A percentile compares a stretch with the other conserved stretches of the same genome.
These are phyloP conservation scores for Biscogniauxia sp. DNA, from an alignment of 2,329 filamentous ascomycete species.

Conservation along the genomic window DNA sequence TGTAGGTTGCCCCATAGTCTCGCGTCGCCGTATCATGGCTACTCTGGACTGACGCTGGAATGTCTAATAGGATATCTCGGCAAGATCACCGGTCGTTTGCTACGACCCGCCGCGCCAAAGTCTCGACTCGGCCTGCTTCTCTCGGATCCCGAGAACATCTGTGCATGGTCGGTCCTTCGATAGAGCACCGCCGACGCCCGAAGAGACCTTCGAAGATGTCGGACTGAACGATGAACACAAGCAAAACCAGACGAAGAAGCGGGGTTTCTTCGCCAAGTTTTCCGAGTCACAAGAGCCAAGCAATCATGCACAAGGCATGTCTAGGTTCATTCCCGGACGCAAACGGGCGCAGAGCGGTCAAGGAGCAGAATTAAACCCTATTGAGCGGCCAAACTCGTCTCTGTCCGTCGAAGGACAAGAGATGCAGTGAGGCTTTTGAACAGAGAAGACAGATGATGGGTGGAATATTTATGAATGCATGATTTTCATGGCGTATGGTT, in stretches of 20 bases:
- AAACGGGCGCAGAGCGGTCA: slow-evolving; percentile 35
- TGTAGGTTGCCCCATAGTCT: slow-evolving; percentile 53
- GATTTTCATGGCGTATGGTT: slow-evolving; percentile 22
- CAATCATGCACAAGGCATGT: slow-evolving; percentile 27
- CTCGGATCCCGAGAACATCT: slow-evolving; percentile 61
- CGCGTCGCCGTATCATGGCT: neutral
- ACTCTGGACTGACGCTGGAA: slow-evolving; percentile 5
- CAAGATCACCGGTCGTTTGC: slow-evolving; percentile 70
- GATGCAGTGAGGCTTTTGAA: slow-evolving; percentile 20
- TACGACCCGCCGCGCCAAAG: slow-evolving; percentile 68
- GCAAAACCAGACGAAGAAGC: slow-evolving; percentile 63
- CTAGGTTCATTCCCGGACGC: slow-evolving; percentile 34
- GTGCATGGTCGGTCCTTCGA: slow-evolving; percentile 57
- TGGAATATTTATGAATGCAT: slow-evolving; percentile 18
- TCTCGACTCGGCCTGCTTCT: slow-evolving; percentile 70
- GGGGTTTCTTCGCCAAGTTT: slow-evolving; percentile 78
- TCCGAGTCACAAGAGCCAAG: slow-evolving; percentile 51
- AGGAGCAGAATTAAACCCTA: slow-evolving; percentile 31
- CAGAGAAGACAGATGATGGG: neutral
- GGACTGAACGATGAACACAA: slow-evolving; percentile 76
- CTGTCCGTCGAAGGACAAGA: slow-evolving; percentile 27
- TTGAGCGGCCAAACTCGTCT: slow-evolving; percentile 32
- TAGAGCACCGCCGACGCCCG: slow-evolving; percentile 62
- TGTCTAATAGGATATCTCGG: slow-evolving; percentile 71
- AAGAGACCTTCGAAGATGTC: slow-evolving; percentile 87